These are phyloP conservation scores for Naganishia albida DNA, from an alignment of 1,284 basidiomycete species.

Conservation along the genomic window DNA sequence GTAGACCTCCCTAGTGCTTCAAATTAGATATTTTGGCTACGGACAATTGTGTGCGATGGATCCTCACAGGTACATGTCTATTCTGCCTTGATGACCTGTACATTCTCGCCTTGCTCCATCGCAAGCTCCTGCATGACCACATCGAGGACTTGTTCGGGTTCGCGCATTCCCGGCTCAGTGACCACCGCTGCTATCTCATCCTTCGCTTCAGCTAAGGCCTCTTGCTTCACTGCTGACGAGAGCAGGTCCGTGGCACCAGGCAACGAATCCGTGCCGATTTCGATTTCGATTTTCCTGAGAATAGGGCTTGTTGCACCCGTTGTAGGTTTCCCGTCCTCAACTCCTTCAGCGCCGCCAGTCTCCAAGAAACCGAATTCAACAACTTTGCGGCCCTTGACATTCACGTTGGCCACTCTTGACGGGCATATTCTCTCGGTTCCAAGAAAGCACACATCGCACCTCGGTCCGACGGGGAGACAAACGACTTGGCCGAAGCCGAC, in stretches of 20 bases:
- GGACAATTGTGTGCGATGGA: not conserved
- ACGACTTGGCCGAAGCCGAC: constrained; percentile 88
- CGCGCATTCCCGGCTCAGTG: constrained; percentile 6
- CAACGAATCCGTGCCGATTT: constrained; percentile 2
- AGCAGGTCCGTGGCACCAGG: not conserved
- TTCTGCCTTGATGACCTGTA: constrained; percentile 25
- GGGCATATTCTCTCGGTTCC: constrained; percentile 54
- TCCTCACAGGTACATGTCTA: not conserved
- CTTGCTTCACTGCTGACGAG: not conserved
- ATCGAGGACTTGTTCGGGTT: constrained; percentile 12
- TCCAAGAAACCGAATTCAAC: constrained; percentile 59
- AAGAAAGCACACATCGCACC: constrained; percentile 71
- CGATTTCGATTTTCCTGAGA: not conserved
- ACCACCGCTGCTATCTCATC: constrained; percentile 1
- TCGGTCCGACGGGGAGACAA: constrained; percentile 78
- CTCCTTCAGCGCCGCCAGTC: constrained; percentile 55
- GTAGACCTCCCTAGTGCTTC: not conserved
- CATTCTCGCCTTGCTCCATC: not conserved
- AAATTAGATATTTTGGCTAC: not conserved
- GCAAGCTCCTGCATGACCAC: constrained; percentile 18
- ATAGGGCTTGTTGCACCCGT: not conserved
- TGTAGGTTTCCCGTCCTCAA: constrained; percentile 42
- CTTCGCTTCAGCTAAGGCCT: not conserved
- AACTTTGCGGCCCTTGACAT: constrained; percentile 46
- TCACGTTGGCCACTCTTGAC: constrained; percentile 45